These are phyloP conservation scores for Ophiostoma triangulosporum DNA, from an alignment of 2,329 filamentous ascomycete species.

Conservation along the genomic window DNA sequence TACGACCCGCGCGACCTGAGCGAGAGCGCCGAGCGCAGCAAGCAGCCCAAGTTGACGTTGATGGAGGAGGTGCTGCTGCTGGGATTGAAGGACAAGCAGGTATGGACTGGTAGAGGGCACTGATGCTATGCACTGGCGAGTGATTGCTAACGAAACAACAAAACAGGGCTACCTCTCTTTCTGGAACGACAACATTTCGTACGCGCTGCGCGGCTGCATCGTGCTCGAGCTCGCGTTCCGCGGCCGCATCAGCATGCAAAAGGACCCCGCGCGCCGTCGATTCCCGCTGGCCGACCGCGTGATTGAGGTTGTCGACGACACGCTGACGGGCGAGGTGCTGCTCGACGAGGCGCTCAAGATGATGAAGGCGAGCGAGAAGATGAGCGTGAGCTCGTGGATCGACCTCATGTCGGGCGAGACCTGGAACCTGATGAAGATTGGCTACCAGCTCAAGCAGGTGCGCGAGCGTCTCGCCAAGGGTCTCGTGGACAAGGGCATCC, in stretches of 20 bases:
- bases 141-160: neutral
- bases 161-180: constrained; percentile 95
- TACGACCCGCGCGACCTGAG: constrained; percentile 95
- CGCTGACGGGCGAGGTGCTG: constrained; percentile 88
- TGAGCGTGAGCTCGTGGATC: constrained; percentile 99
- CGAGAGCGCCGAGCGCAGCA: constrained; percentile 89
- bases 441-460: constrained; percentile 98
- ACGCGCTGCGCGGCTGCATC: constrained; percentile 92
- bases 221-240: constrained; percentile 95
- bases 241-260: constrained; percentile 96
- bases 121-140: neutral
- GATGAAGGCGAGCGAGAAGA: constrained; percentile 99
- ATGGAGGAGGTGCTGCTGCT: constrained; percentile 97
- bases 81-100: constrained; percentile 97
- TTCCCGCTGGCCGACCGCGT: constrained; percentile 86
- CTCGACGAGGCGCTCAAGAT: constrained; percentile 97
- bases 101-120: no score
- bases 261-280: constrained; percentile 79
- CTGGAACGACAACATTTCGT: constrained; percentile 99
- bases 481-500: constrained; percentile 94
- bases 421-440: constrained; percentile 99
- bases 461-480: constrained; percentile 95
- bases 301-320: constrained; percentile 96
- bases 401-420: constrained; percentile 98
- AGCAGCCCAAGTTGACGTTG: constrained; percentile 94